Evolutionary conservation across 306 rosid genomes (phyloP).

Genomic region (Malus fusca): DNA sequence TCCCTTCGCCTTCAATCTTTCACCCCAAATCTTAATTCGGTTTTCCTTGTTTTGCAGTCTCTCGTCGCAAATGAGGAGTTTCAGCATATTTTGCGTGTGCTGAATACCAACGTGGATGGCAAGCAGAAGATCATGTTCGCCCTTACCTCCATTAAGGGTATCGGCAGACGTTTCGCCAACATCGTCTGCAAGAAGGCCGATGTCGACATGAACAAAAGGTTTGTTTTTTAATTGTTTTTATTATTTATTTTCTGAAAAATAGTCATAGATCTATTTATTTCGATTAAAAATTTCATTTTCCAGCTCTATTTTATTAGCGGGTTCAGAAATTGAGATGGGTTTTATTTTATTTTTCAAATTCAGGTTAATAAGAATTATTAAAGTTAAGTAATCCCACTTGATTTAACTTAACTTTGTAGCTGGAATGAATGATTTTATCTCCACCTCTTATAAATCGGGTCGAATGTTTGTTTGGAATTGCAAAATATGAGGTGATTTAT

Average conservation of each 20-base stretch:
- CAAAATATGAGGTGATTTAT: background rate
- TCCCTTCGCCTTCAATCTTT: background rate
- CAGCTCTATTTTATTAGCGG: background rate
- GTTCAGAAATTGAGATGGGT: background rate
- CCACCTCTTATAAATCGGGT: background rate
- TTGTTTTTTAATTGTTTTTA: background rate
- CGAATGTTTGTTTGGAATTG: background rate
- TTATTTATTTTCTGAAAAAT: background rate
- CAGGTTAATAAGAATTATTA: background rate
- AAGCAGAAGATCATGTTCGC: slow-evolving; percentile 64
- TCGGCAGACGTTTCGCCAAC: slow-evolving; percentile 56
- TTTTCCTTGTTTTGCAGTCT: slow-evolving; percentile 28
- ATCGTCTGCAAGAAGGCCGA: slow-evolving; percentile 63
- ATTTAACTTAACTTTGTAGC: background rate
- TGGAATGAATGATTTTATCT: background rate
- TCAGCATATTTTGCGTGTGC: slow-evolving; percentile 65
- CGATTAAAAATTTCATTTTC: background rate
- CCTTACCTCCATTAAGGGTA: slow-evolving; percentile 62
- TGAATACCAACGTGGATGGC: slow-evolving; percentile 60
- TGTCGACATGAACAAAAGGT: slow-evolving; percentile 59
- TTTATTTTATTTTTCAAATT: background rate
- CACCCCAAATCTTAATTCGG: background rate
- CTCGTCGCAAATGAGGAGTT: slow-evolving; percentile 59
- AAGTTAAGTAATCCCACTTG: background rate
- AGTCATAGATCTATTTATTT: background rate